A percentile compares a stretch with the other conserved stretches of the same genome.
Evolutionary conservation across 768 basidiomycete species (phyloP).

Genomic region (Russula ochroleuca): DNA sequence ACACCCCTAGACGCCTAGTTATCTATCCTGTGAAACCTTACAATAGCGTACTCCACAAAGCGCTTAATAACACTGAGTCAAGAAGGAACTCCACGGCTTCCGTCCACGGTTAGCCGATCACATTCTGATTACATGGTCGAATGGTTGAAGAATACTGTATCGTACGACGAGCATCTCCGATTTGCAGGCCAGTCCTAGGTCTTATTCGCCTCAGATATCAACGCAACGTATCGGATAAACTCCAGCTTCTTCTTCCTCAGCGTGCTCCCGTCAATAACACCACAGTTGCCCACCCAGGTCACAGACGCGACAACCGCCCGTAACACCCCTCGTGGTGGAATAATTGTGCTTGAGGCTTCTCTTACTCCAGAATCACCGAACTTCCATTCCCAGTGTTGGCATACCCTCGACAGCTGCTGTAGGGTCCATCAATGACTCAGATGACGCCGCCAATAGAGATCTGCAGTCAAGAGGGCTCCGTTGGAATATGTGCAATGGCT

Average conservation of each 20-base stretch:
- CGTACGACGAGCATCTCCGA: neutral
- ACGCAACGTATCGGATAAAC: neutral
- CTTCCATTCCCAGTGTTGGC: conserved; percentile 10
- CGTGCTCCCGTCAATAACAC: neutral
- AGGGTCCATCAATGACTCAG: neutral
- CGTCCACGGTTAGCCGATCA: conserved; percentile 1
- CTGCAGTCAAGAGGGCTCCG: neutral
- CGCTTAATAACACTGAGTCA: neutral
- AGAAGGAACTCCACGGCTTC: neutral
- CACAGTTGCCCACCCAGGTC: neutral
- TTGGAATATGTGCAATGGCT: neutral
- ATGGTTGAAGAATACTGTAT: neutral
- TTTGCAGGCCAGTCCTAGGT: neutral
- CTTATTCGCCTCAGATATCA: neutral
- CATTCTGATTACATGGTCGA: neutral
- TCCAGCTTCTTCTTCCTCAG: neutral
- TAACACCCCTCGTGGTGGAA: neutral
- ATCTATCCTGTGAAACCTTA: neutral
- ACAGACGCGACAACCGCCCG: neutral
- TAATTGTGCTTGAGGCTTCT: conserved; percentile 3
- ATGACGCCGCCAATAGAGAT: conserved; percentile 1
- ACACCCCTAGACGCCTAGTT: neutral
- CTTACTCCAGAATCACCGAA: neutral
- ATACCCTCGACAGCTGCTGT: neutral
- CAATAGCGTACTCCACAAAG: neutral